Evolutionary conservation across 1,284 basidiomycete genomes (phyloP), one percentile per base, ranked within the genome.

Genomic region (Gymnopus androsaceus): DNA sequence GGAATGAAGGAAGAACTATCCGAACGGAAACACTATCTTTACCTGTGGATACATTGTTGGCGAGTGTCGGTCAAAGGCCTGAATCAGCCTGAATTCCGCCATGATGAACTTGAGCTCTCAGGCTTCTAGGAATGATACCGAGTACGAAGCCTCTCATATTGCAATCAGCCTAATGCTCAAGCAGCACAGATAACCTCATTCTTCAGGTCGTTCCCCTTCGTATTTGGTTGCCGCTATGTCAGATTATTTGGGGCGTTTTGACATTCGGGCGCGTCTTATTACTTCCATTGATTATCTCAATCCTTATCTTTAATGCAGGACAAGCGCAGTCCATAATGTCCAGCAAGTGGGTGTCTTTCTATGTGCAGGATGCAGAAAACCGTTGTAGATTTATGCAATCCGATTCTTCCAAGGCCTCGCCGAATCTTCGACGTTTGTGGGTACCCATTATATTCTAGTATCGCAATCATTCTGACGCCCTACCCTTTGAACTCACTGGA

Each of bases 1-100:
- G n/a, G 90, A 3, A 91, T 94, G 90, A 85, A 81, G 61, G 87
- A 92, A 69, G 88, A 90, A 44, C 77, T 92, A 31, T 64, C 78
- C 57, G 88, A 30, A 87, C 81, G 40, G 78, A 92, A 91, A 91
- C 67, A 79, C 84, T 15, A 77, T 86, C 45, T 87, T 87, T 62
- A 87, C 85, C 3, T 86, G 84, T 63, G 85, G 85, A 3, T 88
- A 88, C 64, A 85, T 87, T 58, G 70, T 87, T 41, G 85, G 51
- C 34, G 31, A 45, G 51, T 53, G n/a, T n/a, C n/a, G n/a, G n/a
- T n/a, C n/a, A n/a, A n/a, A n/a, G n/a, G n/a, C n/a, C n/a, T n/a
- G n/a, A n/a, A n/a, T n/a, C n/a, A n/a, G n/a, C n/a, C 2, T 25
- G 7, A 25, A n/a, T 37, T n/a, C n/a, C n/a, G 21, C 28, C 11